Base-by-base conservation (phyloP, 176 grass and related monocot species). In the Carex cristatella region DNA sequence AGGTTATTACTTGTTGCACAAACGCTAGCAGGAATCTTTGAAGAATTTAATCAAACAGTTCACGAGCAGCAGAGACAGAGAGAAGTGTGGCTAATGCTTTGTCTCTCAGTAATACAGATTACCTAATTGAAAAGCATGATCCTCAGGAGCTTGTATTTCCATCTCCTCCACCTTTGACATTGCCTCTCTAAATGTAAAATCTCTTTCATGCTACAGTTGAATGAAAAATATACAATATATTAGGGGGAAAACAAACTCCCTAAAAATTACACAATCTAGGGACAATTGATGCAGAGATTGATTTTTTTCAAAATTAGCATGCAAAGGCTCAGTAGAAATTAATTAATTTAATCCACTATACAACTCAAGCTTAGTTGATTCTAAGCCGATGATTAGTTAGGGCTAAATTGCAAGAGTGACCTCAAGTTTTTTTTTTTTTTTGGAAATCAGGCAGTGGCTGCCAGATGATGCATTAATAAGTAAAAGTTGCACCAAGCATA, bases 151-250 rank as follows among this genome's bases (percentile, higher is more conserved):
- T 35, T 35, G 33, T 35, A 35, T 35, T 35, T 35, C 33, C 33
- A 35, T 35, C 33, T 35, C 33, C 33, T 35, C 2, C 33, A 35
- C 33, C 33, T 35, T 35, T 35, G 33, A 35, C 33, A 35, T 3
- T 23, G 95, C 88, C 89, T 98, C 95, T 57, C 81, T 87, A 84
- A 98, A 95, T 10, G 91, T 91, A 82, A 98, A 94, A 85, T 98
- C 93, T 37, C 95, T 91, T 44, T 94, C 95, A 83, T 98, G 95
- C 93, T 64, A 57, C 16, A 56, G 51, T 83, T 7, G 0, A 31
- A 18, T 5, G 5, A 57, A 71, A 86, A 71, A 79, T 63, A 23
- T 18, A 40, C n/a, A 79, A 83, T 32, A 69, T 31, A 69, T 30
- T n/a, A 35, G 37, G 33, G 37, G 7, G 44, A 7, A 12, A 18